These are phyloP conservation scores for Yarrowia yakushimensis DNA, from an alignment of 805 yeast species.

Conservation along the genomic window DNA sequence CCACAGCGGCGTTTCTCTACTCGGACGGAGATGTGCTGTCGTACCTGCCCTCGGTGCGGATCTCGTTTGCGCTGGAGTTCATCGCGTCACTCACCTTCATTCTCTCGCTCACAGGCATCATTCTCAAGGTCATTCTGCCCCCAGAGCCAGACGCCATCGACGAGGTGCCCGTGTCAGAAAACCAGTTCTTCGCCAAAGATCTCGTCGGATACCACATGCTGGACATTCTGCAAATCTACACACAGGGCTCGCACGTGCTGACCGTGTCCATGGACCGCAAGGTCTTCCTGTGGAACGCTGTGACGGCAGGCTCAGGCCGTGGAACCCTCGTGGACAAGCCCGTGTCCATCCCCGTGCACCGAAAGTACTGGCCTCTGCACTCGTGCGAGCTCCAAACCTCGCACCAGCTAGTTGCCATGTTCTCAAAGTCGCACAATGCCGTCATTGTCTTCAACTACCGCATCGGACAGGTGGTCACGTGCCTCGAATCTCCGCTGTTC, in stretches of 20 bases:
- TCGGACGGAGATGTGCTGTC: conserved; percentile 9
- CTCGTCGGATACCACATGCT: conserved; percentile 53
- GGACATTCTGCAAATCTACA: conserved; percentile 55
- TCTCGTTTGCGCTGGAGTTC: conserved; percentile 47
- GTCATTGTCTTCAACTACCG: conserved; percentile 24
- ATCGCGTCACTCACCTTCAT: conserved; percentile 50
- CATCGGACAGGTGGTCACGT: background rate
- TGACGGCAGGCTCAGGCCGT: background rate
- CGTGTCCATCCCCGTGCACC: conserved; percentile 43
- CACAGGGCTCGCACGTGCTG: conserved; percentile 43
- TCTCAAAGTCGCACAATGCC: conserved; percentile 13
- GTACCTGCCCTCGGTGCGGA: conserved; percentile 17
- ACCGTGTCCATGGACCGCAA: conserved; percentile 73
- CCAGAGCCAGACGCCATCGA: conserved; percentile 30
- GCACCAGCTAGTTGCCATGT: conserved; percentile 22
- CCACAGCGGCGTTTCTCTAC: conserved; percentile 5
- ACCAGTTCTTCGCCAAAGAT: conserved; percentile 40
- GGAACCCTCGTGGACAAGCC: conserved; percentile 42
- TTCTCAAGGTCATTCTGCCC: conserved; percentile 43
- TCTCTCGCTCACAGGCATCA: conserved; percentile 47
- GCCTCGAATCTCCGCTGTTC: conserved; percentile 16
- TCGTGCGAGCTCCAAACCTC: conserved; percentile 41
- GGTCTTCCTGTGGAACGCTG: conserved; percentile 60
- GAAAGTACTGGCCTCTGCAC: conserved; percentile 59
- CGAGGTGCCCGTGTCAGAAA: conserved; percentile 30